Evolutionary conservation across 495 filamentous ascomycete species (phyloP), one percentile per base, ranked within the genome.

Genomic region (Penicillium manginii): DNA sequence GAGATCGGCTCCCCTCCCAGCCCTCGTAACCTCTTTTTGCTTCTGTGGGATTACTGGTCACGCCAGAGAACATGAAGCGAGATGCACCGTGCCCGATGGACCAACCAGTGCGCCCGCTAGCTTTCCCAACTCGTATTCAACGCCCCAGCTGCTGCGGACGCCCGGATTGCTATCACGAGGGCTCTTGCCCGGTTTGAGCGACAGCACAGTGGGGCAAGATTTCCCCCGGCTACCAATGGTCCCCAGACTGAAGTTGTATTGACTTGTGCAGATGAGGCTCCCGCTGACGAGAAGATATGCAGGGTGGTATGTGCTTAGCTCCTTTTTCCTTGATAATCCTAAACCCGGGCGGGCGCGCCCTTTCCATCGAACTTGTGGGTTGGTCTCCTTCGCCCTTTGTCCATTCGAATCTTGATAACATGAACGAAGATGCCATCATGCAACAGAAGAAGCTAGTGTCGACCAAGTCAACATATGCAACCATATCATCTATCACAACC

Each of bases 71-170:
- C 8, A 19, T 8, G 23, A 43, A 7, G 42, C 48, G 33, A 32
- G 29, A 58, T 65, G 59, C 43, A 55, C 26, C 29, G 40, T 33
- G 46, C 29, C 63, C 65, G 62, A 62, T 65, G 21, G 22, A 26
- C 45, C 45, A 47, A 47, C 45, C 45, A 47, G 55, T 23, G 47
- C n/a, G 52, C 18, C n/a, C 12, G 19, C 17, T 17, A 43, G 12
- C 22, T 35, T 54, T 54, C 64, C 54, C 22, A 9, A 51, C 62
- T 65, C 65, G 65, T 67, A 65, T 67, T 43, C 35, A 8, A 35
- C 43, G 61, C 45, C 61, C 64, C 58, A 42, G 46, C 39, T 39
- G 22, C 42, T 53, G 57, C 57, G 42, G 39, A 47, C 45, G 40
- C 40, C 48, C 61, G 23, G 19, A n/a, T 43, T 31, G 37, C 21